These are phyloP conservation scores for Aspergillus sp. DNA, from an alignment of 2,329 filamentous ascomycete genomes.

Conservation along the genomic window DNA sequence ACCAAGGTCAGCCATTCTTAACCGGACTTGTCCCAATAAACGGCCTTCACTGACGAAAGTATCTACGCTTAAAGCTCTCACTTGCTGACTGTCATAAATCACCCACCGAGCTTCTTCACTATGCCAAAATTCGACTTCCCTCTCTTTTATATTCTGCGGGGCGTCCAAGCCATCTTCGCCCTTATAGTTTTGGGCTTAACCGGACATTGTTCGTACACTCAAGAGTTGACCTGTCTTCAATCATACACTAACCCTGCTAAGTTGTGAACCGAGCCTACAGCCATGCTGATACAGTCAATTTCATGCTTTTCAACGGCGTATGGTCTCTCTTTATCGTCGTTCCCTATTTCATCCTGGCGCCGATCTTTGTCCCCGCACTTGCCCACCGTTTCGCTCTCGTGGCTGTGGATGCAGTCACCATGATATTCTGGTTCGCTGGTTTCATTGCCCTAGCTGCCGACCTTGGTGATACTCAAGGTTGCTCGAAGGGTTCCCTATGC, in stretches of 20 bases:
- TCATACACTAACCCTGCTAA: constrained; percentile 31
- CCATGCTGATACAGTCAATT: constrained; percentile 56
- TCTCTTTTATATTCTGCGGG: constrained; percentile 54
- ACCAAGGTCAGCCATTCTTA: background rate
- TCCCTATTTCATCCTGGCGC: constrained; percentile 67
- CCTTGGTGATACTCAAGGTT: constrained; percentile 53
- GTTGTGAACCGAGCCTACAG: constrained; percentile 55
- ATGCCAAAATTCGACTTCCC: constrained; percentile 4
- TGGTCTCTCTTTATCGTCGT: constrained; percentile 72
- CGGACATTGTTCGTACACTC: constrained; percentile 62
- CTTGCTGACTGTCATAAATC: background rate
- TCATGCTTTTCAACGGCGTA: constrained; percentile 75
- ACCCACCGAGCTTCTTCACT: background rate
- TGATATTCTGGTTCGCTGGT: constrained; percentile 88
- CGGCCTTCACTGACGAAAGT: background rate
- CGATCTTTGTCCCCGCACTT: constrained; percentile 59
- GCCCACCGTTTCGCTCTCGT: constrained; percentile 68
- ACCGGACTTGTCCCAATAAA: background rate
- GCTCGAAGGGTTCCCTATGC: constrained; percentile 59
- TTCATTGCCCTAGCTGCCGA: constrained; percentile 73
- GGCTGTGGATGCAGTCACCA: constrained; percentile 68
- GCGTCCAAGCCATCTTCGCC: constrained; percentile 65
- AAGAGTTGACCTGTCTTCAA: background rate
- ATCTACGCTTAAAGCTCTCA: background rate
- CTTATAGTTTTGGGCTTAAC: constrained; percentile 74